These are phyloP conservation scores for Debaryomyces sp. DNA, from an alignment of 1,139 yeast genomes.

Conservation along the genomic window DNA sequence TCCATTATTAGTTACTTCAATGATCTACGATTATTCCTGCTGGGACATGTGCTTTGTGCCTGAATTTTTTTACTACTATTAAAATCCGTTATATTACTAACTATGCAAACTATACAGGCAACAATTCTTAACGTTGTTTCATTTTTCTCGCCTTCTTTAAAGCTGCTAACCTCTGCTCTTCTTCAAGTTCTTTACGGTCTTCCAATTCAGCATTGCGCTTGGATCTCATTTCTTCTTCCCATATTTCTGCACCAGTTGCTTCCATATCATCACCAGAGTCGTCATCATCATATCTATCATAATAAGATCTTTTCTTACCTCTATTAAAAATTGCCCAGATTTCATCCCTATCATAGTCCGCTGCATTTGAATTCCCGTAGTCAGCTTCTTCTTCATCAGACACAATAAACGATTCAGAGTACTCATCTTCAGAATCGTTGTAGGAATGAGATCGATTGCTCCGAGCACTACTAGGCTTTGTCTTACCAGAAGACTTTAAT, in stretches of 20 bases:
- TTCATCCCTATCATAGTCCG: constrained; percentile 76
- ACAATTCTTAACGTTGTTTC: constrained; percentile 6
- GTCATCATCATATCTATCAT: constrained; percentile 43
- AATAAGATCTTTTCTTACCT: constrained; percentile 54
- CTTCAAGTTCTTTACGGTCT: constrained; percentile 63
- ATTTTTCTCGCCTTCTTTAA: constrained; percentile 27
- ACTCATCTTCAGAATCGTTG: constrained; percentile 33
- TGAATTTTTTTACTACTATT: background rate
- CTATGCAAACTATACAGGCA: background rate
- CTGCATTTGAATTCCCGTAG: constrained; percentile 6
- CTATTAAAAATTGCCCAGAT: constrained; percentile 85
- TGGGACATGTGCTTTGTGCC: background rate
- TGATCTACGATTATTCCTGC: background rate
- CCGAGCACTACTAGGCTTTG: constrained; percentile 9
- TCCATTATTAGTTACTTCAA: constrained; percentile 4
- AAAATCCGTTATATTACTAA: constrained; percentile 1
- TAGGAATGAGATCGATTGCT: constrained; percentile 13
- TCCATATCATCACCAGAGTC: constrained; percentile 85
- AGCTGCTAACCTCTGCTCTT: constrained; percentile 52
- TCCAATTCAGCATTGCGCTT: constrained; percentile 61
- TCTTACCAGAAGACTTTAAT: constrained; percentile 18
- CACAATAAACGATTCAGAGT: constrained; percentile 54
- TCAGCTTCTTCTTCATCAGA: constrained; percentile 57
- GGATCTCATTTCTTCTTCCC: constrained; percentile 77
- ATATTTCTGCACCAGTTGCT: constrained; percentile 85